A percentile compares a stretch with the other conserved stretches of the same genome.
Conservation (phyloP, 2,329 filamentous ascomycete genomes). For the Cladobotryum protrusum region DNA sequence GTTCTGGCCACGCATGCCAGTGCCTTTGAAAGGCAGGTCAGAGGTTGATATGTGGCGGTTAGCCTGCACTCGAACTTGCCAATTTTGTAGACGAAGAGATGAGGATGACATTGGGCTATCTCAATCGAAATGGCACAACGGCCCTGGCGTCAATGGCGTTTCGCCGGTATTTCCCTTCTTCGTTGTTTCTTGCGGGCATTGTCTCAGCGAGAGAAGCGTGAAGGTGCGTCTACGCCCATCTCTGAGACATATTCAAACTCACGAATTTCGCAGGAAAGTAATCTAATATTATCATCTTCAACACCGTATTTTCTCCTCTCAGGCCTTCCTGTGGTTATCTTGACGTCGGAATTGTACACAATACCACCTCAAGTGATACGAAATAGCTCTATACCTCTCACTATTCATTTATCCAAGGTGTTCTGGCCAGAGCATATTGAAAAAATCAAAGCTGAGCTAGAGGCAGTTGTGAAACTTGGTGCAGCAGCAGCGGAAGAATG, state of each 20-base stretch:
- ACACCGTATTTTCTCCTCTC: slow-evolving; percentile 56
- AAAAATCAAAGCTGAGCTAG: slow-evolving; percentile 55
- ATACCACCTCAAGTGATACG: slow-evolving; percentile 52
- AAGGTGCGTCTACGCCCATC: slow-evolving; percentile 49
- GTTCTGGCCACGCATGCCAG: slow-evolving; percentile 62
- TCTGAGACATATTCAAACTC: slow-evolving; percentile 9
- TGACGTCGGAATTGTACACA: slow-evolving; percentile 56
- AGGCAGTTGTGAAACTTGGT: slow-evolving; percentile 60
- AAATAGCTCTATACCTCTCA: slow-evolving; percentile 38
- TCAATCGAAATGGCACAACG: slow-evolving; percentile 47
- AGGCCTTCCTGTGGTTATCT: slow-evolving; percentile 63
- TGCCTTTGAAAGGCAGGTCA: slow-evolving; percentile 56
- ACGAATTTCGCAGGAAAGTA: slow-evolving; percentile 54
- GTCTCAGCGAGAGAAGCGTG: slow-evolving; percentile 52
- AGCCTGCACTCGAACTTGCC: slow-evolving; percentile 55
- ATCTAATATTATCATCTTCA: slow-evolving; percentile 57
- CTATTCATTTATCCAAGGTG: slow-evolving; percentile 54
- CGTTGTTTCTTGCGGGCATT: slow-evolving; percentile 59
- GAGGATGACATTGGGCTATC: slow-evolving; percentile 16
- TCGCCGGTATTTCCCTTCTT: slow-evolving; percentile 66
- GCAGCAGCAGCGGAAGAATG: slow-evolving; percentile 66
- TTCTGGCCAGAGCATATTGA: slow-evolving; percentile 60
- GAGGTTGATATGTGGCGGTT: slow-evolving; percentile 76
- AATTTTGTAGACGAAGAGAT: slow-evolving; percentile 54
- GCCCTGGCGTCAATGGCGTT: slow-evolving; percentile 56